Evolutionary conservation across 495 filamentous ascomycete genomes (phyloP).

Genomic region (Penicillium longicatenatum): DNA sequence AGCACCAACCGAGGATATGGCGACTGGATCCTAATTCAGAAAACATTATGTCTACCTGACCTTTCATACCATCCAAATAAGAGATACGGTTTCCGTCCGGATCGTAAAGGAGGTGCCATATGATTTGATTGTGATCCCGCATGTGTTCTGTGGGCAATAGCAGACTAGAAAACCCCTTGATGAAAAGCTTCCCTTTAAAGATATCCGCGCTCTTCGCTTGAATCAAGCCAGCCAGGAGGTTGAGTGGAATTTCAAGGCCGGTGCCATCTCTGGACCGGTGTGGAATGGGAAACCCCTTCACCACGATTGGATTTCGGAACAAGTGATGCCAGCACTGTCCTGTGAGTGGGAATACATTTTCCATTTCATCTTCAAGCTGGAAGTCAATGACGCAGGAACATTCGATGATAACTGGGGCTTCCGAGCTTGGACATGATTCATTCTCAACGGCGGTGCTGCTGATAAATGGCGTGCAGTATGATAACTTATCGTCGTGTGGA

Average conservation of each 20-base stretch:
- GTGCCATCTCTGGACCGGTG: neutral
- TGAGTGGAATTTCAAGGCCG: neutral
- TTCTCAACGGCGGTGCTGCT: too few relatives aligned
- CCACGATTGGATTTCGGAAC: neutral
- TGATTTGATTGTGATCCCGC: neutral
- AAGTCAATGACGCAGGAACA: too few relatives aligned
- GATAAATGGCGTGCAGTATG: too few relatives aligned
- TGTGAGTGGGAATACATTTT: too few relatives aligned
- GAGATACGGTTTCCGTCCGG: neutral
- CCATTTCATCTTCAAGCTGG: too few relatives aligned
- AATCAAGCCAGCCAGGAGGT: neutral
- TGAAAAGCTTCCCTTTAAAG: neutral
- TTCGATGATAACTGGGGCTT: too few relatives aligned
- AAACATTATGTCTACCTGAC: neutral
- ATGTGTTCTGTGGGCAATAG: neutral
- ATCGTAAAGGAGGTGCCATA: neutral
- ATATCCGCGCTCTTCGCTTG: neutral
- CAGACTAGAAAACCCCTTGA: neutral
- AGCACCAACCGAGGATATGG: neutral
- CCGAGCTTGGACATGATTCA: too few relatives aligned
- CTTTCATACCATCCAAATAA: neutral
- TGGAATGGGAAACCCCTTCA: neutral
- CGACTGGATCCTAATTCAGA: neutral
- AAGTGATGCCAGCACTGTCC: neutral
- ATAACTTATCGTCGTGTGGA: neutral